These are phyloP conservation scores for Candida chauliodis DNA, from an alignment of 805 yeast species.

Conservation along the genomic window DNA sequence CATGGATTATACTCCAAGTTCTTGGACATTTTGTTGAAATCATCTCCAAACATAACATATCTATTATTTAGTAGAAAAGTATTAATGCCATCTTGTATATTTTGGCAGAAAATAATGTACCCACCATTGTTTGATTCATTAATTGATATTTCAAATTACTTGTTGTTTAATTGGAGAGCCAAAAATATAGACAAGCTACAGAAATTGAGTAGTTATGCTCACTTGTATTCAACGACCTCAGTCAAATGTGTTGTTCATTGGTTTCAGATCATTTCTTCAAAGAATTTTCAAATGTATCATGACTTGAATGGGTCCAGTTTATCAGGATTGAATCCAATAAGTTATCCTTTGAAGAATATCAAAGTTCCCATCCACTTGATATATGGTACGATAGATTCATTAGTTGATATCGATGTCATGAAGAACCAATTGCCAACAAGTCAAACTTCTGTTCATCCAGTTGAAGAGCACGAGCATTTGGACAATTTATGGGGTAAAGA, in stretches of 20 bases:
- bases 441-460: slow-evolving; percentile 49
- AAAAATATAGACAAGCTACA: slow-evolving; percentile 67
- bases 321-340: slow-evolving; percentile 30
- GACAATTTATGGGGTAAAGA: slow-evolving; percentile 87
- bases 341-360: slow-evolving; percentile 39
- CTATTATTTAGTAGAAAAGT: slow-evolving; percentile 71
- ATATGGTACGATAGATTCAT: slow-evolving; percentile 77
- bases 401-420: slow-evolving; percentile 84
- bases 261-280: slow-evolving; percentile 83
- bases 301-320: slow-evolving; percentile 33
- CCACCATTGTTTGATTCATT: slow-evolving; percentile 70
- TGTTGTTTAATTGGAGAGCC: slow-evolving; percentile 79
- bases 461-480: slow-evolving; percentile 78
- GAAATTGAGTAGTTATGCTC: slow-evolving; percentile 77
- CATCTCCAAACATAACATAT: slow-evolving; percentile 72
- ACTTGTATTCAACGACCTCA: slow-evolving; percentile 85
- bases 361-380: slow-evolving; percentile 68
- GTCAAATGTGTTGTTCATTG: slow-evolving; percentile 94
- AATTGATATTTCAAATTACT: slow-evolving; percentile 65
- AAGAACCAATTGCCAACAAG: slow-evolving; percentile 58
- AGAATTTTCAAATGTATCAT: slow-evolving; percentile 85
- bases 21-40: slow-evolving; percentile 68
- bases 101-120: slow-evolving; percentile 76
- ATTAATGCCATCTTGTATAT: slow-evolving; percentile 69
- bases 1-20: slow-evolving; percentile 75